Evolutionary conservation across 371 early-diverging fungal genomes (phyloP), one percentile per base, ranked within the genome.

Genomic region (Mycotypha africana): DNA sequence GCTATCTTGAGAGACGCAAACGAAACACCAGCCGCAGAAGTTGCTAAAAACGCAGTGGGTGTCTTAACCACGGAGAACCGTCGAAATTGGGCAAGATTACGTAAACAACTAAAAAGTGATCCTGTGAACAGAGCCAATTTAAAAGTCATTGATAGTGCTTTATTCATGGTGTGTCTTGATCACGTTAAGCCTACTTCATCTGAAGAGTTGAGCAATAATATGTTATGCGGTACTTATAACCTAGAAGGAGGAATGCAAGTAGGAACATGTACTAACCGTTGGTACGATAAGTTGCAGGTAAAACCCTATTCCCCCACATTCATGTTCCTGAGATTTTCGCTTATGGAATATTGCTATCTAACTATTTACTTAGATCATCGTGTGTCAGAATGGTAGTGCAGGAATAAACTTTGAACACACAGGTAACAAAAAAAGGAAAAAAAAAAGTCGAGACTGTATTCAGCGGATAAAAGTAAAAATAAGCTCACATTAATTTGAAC

Each of bases 161-260:
- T 92, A 43, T 92, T 93, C 58, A 77, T 79, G 36, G 84, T 93
- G 5, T 86, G 86, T 53, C 65, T 93, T 32, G 94, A 93, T 67
- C 84, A 84, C 52, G 72, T 74, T 12, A 46, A 70, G 2, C 78
- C 78, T 1, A 45, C 58, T 25, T 52, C 58, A 9, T 58, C 57
- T 3, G 67, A 70, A 24, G 78, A 78, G 9, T 47, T 78, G 43
- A 67, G 70, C 20, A 71, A 63, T 23, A 78, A 78, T 39, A 78
- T 78, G 78, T 48, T 78, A 23, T 78, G 78, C 63, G 78, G 78
- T 21, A 73, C 74, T 4, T 78, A 78, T 45, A 63, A 69, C 31
- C 56, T 78, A 17, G 60, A 70, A 39, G 61, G 67, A 34, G 78
- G 75, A 14, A 61, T 73, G 47, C 78, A 78, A 41, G 64, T 69